These are phyloP conservation scores for Rhododendron kiyosumense DNA, from an alignment of 148 eudicot genomes.

Conservation along the genomic window DNA sequence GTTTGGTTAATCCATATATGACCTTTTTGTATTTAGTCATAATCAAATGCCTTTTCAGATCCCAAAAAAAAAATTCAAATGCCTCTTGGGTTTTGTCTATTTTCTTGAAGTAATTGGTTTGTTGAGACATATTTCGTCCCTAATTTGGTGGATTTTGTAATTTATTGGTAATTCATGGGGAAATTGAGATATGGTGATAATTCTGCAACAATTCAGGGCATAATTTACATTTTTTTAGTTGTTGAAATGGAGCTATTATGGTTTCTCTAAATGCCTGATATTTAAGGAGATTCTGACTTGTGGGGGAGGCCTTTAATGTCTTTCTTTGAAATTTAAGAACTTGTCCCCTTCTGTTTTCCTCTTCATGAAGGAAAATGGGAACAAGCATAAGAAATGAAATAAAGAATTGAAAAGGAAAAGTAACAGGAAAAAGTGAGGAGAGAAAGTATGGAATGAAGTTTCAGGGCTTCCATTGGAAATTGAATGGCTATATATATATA, in stretches of 20 bases:
- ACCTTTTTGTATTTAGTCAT: neutral
- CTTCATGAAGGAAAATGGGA: neutral
- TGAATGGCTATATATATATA: neutral
- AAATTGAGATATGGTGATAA: neutral
- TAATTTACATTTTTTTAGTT: neutral
- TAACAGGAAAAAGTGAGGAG: neutral
- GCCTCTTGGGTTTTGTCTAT: neutral
- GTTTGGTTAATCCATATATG: neutral
- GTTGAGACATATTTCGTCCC: neutral
- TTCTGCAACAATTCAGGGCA: neutral
- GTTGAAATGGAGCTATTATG: neutral
- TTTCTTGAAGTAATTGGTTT: neutral
- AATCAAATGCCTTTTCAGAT: no score
- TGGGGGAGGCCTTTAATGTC: neutral
- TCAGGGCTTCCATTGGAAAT: neutral
- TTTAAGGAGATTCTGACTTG: neutral
- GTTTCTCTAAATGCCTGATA: neutral
- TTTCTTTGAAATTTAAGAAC: neutral
- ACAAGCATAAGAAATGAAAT: neutral
- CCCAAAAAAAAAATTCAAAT: neutral
- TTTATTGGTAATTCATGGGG: neutral
- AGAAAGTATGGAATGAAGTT: neutral
- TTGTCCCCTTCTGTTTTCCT: neutral
- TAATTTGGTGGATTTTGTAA: neutral
- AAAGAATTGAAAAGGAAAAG: no score